Evolutionary conservation across 116 monocot genomes (phyloP).

Genomic region (Papilionanthe hybrid): DNA sequence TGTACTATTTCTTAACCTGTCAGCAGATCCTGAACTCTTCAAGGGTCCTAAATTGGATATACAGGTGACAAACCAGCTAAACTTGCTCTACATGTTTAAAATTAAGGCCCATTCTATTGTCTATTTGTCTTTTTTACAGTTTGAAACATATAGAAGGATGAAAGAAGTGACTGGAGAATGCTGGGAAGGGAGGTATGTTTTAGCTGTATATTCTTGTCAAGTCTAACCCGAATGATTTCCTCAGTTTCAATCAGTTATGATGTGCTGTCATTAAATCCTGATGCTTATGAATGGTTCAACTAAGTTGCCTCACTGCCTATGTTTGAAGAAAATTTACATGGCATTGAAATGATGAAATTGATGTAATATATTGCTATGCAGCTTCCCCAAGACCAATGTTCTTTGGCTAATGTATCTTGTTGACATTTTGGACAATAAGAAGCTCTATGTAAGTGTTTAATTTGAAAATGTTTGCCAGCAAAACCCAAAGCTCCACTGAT

Average conservation of each 20-base stretch:
- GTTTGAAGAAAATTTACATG: background rate
- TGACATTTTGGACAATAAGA: slow-evolving; percentile 71
- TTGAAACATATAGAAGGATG: slow-evolving; percentile 90
- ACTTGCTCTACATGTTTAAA: background rate
- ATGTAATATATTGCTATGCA: slow-evolving; percentile 25
- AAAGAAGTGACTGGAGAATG: slow-evolving; percentile 68
- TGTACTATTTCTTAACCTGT: slow-evolving; percentile 81
- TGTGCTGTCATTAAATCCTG: background rate
- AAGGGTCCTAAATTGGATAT: slow-evolving; percentile 79
- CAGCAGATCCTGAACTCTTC: slow-evolving; percentile 75
- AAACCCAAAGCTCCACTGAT: background rate
- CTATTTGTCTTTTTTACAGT: slow-evolving; percentile 39
- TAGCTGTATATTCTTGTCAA: background rate
- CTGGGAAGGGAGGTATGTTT: slow-evolving; percentile 78
- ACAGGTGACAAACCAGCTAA: slow-evolving; percentile 45
- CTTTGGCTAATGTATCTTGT: slow-evolving; percentile 90
- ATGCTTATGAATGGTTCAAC: background rate
- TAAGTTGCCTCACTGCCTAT: background rate
- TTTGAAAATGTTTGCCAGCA: background rate
- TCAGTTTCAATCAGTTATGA: background rate
- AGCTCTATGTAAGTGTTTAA: slow-evolving; percentile 68
- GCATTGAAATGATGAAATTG: background rate
- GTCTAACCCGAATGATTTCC: background rate
- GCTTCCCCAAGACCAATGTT: slow-evolving; percentile 91
- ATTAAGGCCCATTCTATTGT: slow-evolving; percentile 3